These are phyloP conservation scores for Bacidia gigantensis DNA, from an alignment of 495 filamentous ascomycete genomes.

Conservation along the genomic window DNA sequence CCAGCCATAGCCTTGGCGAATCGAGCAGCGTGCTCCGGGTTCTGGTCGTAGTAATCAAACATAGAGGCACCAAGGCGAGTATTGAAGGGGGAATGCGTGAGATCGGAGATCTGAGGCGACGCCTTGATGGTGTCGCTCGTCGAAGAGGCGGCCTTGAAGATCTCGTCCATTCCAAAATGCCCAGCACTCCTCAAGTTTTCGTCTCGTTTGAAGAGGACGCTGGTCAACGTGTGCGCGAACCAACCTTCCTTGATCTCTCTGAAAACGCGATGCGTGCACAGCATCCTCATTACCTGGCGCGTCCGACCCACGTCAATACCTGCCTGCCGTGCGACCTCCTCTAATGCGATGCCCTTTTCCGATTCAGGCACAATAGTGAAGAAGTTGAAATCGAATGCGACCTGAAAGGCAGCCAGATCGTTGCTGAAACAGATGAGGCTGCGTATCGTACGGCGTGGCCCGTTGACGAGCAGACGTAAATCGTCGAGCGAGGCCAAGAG, in stretches of 20 bases:
- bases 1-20: constrained; percentile 21
- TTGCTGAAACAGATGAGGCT: constrained; percentile 7
- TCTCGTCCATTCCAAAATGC: constrained; percentile 17
- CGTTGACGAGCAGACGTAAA: constrained; percentile 17
- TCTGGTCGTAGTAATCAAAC: constrained; percentile 20
- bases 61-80: constrained; percentile 4
- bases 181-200: background rate
- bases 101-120: constrained; percentile 6
- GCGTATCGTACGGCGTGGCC: constrained; percentile 10
- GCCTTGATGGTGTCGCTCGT: constrained; percentile 1
- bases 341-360: constrained; percentile 9
- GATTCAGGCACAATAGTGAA: constrained; percentile 11
- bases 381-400: constrained; percentile 22
- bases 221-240: constrained; percentile 3
- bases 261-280: constrained; percentile 22
- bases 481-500: constrained; percentile 5
- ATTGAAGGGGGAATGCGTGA: constrained; percentile 14
- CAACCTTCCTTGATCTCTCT: constrained; percentile 9
- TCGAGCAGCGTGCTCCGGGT: constrained; percentile 14
- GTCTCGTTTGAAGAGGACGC: background rate
- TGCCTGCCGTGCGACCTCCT: constrained; percentile 17
- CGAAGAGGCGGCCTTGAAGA: constrained; percentile 18
- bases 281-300: constrained; percentile 11
- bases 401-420: constrained; percentile 22
- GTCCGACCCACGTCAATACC: constrained; percentile 18